Conservation (phyloP, 1,284 basidiomycete species). For the Caloboletus firmus region DNA sequence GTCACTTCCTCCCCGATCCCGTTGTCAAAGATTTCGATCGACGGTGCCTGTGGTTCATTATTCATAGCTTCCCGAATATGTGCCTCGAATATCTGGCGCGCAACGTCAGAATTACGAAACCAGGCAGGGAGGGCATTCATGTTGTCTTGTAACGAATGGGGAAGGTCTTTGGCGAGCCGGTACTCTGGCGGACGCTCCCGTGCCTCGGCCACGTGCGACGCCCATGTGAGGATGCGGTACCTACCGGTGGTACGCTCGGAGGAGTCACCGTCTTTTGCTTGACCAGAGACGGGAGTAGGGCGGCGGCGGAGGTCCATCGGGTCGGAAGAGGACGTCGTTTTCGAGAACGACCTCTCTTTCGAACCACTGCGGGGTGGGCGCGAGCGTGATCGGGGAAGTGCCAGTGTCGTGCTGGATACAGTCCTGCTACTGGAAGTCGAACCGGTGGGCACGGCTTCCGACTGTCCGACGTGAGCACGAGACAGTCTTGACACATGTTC, state of each 20-base stretch:
- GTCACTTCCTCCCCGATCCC: conserved; percentile 62
- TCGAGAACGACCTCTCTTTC: not conserved
- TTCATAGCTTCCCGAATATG: conserved; percentile 53
- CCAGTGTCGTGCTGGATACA: conserved; percentile 17
- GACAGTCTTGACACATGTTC: not conserved
- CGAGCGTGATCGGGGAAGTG: not conserved
- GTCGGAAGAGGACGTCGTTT: not conserved
- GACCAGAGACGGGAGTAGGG: not conserved
- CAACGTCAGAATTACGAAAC: conserved; percentile 36
- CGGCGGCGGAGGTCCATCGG: not conserved
- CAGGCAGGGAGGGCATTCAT: conserved; percentile 45
- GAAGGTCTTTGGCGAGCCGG: conserved; percentile 43
- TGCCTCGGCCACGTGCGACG: conserved; percentile 19
- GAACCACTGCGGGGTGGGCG: not conserved
- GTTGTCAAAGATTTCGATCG: conserved; percentile 62
- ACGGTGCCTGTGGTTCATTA: conserved; percentile 67
- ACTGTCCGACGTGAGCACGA: conserved; percentile 16
- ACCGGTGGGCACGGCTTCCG: not conserved
- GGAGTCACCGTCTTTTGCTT: not conserved
- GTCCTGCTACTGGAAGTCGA: conserved; percentile 14
- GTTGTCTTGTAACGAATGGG: conserved; percentile 51
- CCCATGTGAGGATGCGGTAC: conserved; percentile 29
- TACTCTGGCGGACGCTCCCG: conserved; percentile 32
- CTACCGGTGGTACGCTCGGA: not conserved
- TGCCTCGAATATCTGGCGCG: conserved; percentile 52